Conservation (phyloP, 768 basidiomycete genomes). For the Suillus discolor region DNA sequence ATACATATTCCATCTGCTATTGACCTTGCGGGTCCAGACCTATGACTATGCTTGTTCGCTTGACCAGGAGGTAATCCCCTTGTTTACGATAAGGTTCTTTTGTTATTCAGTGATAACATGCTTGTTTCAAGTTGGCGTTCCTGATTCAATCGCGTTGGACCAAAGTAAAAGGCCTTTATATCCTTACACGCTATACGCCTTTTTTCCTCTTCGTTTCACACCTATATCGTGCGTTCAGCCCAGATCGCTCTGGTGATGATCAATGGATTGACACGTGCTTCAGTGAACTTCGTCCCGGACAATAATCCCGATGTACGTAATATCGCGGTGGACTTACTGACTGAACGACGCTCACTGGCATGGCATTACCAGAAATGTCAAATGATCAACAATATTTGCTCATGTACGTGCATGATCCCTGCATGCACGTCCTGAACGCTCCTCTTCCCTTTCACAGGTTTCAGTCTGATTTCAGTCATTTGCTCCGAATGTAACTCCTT, state of each 20-base stretch:
- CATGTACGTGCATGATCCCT: neutral
- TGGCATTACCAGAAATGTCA: neutral
- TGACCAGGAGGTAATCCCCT: neutral
- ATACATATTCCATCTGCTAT: too few relatives aligned
- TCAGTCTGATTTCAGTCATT: neutral
- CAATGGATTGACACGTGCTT: neutral
- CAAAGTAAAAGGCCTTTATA: neutral
- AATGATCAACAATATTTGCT: neutral
- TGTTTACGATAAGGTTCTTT: neutral
- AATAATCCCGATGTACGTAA: neutral
- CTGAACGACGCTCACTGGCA: neutral
- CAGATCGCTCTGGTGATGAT: neutral
- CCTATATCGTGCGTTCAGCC: neutral
- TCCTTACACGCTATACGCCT: neutral
- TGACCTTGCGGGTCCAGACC: neutral
- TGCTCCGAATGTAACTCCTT: neutral
- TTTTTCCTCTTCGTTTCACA: neutral
- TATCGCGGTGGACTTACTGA: neutral
- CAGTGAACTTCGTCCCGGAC: neutral
- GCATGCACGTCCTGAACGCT: neutral
- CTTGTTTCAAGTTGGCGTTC: neutral
- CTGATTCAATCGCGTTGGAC: neutral
- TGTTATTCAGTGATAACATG: neutral
- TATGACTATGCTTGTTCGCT: neutral
- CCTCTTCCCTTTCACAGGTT: neutral